Base-by-base conservation (phyloP, 2,329 filamentous ascomycete species). In the Colletotrichum aenigma region DNA sequence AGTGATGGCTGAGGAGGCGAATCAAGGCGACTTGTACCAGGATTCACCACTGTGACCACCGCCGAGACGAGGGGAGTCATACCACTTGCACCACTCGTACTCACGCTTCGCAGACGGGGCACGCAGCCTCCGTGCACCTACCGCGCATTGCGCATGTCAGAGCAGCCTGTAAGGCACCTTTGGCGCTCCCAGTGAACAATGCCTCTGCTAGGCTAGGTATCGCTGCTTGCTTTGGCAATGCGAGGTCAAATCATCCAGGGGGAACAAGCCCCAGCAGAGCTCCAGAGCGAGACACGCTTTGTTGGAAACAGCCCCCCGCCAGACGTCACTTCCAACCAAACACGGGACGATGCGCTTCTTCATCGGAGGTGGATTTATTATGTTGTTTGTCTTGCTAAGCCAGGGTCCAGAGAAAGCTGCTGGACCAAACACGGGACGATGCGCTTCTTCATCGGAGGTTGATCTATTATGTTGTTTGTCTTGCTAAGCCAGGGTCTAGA, bases 111-210 rank as follows among this genome's bases (percentile, higher is more conserved):
- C 56, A 69, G 55, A 56, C 36, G 58, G 60, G 58, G 34, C 60
- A 52, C 64, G 48, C 58, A 64, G 61, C 55, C 52, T 66, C 61
- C 32, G 62, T 55, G 70, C 70, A 73, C 70, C 56, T 60, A 68
- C 32, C 43, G 26, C 64, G 64, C 64, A 73, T 73, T 64, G 66
- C 56, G 28, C 70, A 66, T 75, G 70, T 66, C 65, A 69, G 38
- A 70, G 71, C 71, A 75, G 74, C 55, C 71, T 71, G 71, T 70
- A 66, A 76, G 71, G 71, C 66, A 74, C 74, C 36, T 76, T 67
- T 70, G 74, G 48, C 70, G 56, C 74, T 52, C 64, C 43, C 64
- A 70, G 48, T 13, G n/a, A 7, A 24, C 18, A 34, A 32, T 60
- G 32, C 60, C n/a, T 21, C 28, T 24, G n/a, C 30, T 36, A 21